phyloP scores from a whole-genome alignment of 83 land plant species.

The Thuja plicata region DNA sequence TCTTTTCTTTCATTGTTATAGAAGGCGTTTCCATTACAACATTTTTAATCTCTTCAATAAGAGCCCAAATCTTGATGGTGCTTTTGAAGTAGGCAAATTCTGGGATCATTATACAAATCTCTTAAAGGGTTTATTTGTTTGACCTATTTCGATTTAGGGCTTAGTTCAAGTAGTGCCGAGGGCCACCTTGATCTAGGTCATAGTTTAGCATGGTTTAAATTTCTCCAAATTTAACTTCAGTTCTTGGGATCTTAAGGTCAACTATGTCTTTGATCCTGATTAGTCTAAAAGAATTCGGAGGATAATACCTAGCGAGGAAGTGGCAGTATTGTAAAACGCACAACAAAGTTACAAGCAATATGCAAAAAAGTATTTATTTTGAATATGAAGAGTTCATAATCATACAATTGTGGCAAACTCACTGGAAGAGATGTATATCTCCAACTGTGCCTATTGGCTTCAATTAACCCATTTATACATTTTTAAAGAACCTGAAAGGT shows the following conservation, averaged over 20 bases:
- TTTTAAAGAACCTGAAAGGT: too few relatives aligned
- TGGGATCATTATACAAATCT: neutral
- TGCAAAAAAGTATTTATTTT: too few relatives aligned
- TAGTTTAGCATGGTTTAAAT: neutral
- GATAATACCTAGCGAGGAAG: too few relatives aligned
- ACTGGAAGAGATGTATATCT: too few relatives aligned
- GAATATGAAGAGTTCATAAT: too few relatives aligned
- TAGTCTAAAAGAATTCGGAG: too few relatives aligned
- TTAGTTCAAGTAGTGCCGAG: neutral
- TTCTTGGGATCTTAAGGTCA: neutral
- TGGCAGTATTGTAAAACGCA: too few relatives aligned
- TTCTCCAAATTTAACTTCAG: neutral
- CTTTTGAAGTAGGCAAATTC: neutral
- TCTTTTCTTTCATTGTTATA: too few relatives aligned
- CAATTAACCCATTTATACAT: too few relatives aligned
- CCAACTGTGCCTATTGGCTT: too few relatives aligned
- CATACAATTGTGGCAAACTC: too few relatives aligned
- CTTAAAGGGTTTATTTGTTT: neutral
- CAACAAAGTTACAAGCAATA: too few relatives aligned
- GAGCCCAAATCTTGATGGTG: neutral
- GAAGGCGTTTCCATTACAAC: neutral
- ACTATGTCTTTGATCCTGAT: neutral
- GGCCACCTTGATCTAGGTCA: neutral
- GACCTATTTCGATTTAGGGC: neutral
- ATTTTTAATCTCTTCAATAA: neutral